Evolutionary conservation across 495 filamentous ascomycete species (phyloP).

Genomic region (Hyaloscypha bicolor): DNA sequence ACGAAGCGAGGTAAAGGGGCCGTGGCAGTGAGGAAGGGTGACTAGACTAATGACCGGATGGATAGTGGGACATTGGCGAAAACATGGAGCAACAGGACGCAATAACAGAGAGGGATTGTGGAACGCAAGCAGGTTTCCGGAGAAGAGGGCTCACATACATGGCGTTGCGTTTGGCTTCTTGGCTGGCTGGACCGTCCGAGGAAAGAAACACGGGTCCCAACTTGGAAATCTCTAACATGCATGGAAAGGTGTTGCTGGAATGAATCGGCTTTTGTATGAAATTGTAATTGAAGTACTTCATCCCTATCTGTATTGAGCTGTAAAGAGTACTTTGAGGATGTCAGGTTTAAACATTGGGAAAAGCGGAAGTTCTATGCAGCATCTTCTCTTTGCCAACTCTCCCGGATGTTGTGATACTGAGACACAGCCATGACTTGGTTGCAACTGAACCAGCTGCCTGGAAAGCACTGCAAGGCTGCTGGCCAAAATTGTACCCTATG

Average conservation of each 20-base stretch:
- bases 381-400: too few species aligned
- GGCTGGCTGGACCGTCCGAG: conserved; percentile 10
- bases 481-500: too few species aligned
- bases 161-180: conserved; percentile 7
- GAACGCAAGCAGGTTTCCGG: not conserved
- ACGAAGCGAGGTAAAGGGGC: not conserved
- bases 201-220: too few species aligned
- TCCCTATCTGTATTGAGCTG: not conserved
- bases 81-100: not conserved
- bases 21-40: not conserved
- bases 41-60: not conserved
- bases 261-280: not conserved
- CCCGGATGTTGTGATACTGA: too few species aligned
- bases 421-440: too few species aligned
- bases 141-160: not conserved
- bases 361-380: not conserved
- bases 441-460: too few species aligned
- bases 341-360: not conserved
- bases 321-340: not conserved
- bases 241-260: not conserved
- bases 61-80: not conserved
- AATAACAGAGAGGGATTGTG: too few species aligned
- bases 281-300: not conserved
- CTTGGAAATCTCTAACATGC: not conserved
- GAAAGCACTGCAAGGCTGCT: too few species aligned